Evolutionary conservation across 2,329 filamentous ascomycete species (phyloP).

Genomic region (Cyanodermella asteris): DNA sequence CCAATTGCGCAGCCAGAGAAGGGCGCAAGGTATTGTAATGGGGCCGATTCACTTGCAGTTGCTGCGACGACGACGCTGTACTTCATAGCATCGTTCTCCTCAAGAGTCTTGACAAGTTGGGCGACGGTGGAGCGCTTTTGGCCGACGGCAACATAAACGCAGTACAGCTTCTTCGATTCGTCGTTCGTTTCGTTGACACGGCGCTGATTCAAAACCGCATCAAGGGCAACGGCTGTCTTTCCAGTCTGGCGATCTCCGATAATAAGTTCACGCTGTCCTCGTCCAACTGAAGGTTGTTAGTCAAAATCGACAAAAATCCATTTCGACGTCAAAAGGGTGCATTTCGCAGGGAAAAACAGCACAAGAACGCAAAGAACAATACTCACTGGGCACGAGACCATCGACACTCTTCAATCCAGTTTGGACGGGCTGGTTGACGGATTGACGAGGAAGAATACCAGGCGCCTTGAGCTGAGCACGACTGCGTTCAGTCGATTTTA

Average conservation of each 20-base stretch:
- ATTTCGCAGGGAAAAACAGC: too few species aligned
- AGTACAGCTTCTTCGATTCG: conserved; percentile 98
- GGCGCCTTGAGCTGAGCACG: conserved; percentile 98
- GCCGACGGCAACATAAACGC: conserved; percentile 94
- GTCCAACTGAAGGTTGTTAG: too few species aligned
- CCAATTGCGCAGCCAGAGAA: conserved; percentile 44
- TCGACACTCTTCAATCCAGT: conserved; percentile 98
- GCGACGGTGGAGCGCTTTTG: conserved; percentile 99
- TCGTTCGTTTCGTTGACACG: conserved; percentile 77
- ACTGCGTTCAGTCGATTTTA: conserved; percentile 77
- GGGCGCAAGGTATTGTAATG: conserved; percentile 80
- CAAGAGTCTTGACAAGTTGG: conserved; percentile 97
- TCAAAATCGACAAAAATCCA: too few species aligned
- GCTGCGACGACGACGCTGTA: conserved; percentile 87
- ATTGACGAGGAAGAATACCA: conserved; percentile 88
- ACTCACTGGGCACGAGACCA: conserved; percentile 98
- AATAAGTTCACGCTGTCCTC: conserved; percentile 99
- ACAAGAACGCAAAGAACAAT: too few species aligned
- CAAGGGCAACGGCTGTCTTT: conserved; percentile 96
- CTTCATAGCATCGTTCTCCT: conserved; percentile 99
- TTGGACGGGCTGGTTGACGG: conserved; percentile 97
- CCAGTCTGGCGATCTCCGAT: conserved; percentile 99
- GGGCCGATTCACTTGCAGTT: conserved; percentile 90
- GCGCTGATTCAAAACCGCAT: conserved; percentile 98
- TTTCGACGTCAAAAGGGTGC: too few species aligned